phyloP scores from a whole-genome alignment of 768 basidiomycete genomes.

The Leucocoprinus birnbaumii region DNA sequence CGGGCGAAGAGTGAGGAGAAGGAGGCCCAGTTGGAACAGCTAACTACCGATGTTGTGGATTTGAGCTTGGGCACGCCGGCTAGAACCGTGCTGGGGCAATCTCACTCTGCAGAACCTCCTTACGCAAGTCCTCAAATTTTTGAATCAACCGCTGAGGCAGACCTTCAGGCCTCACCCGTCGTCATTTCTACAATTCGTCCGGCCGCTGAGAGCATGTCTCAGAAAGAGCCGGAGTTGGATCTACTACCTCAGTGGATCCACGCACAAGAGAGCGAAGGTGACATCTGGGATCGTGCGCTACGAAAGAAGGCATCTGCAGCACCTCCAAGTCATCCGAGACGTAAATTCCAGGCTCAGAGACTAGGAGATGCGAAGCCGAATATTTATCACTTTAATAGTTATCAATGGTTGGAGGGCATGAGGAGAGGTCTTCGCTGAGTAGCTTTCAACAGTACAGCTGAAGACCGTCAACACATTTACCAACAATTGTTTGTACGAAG shows the following conservation, averaged over 20 bases:
- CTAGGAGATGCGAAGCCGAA: constrained; percentile 1
- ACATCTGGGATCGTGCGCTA: constrained; percentile 8
- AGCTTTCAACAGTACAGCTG: background rate
- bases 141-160: background rate
- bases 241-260: constrained; percentile 18
- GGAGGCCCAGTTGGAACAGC: background rate
- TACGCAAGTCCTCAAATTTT: background rate
- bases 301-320: background rate
- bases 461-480: too few species aligned
- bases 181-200: background rate
- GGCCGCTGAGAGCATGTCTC: background rate
- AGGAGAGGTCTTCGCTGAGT: background rate
- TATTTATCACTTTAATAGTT: background rate
- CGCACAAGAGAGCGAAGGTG: background rate
- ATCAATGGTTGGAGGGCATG: background rate
- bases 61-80: background rate
- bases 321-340: background rate
- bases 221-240: constrained; percentile 11
- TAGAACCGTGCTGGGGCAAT: too few species aligned
- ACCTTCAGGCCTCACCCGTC: background rate
- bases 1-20: background rate
- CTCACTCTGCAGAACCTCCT: background rate
- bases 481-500: too few species aligned
- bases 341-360: constrained; percentile 3
- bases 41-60: constrained; percentile 5